Conservation (phyloP, 148 eudicot species). For the Bassia scoparia region DNA sequence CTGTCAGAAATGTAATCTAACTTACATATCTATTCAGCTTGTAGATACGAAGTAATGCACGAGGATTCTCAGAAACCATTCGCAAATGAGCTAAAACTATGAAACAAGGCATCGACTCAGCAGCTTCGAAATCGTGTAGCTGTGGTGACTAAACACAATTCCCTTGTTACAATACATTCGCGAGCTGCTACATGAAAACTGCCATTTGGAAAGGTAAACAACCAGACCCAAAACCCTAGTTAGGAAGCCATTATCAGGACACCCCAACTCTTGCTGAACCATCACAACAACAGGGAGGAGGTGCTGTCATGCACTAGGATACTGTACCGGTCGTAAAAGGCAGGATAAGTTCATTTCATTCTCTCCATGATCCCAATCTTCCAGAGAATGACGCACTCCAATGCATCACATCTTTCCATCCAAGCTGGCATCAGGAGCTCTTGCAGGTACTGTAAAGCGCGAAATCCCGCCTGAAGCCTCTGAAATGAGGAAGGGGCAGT, state of each 20-base stretch:
- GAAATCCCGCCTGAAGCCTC: too few relatives aligned
- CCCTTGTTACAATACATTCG: conserved; percentile 29
- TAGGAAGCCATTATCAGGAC: too few relatives aligned
- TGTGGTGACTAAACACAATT: conserved; percentile 47
- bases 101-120: conserved; percentile 46
- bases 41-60: conserved; percentile 57
- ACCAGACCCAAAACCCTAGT: conserved; percentile 83
- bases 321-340: conserved; percentile 55
- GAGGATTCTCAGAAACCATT: conserved; percentile 71
- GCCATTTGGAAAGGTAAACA: conserved; percentile 79
- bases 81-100: conserved; percentile 75
- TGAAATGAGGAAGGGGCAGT: too few relatives aligned
- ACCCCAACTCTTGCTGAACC: conserved; percentile 98
- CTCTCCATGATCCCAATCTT: too few relatives aligned
- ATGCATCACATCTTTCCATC: not conserved
- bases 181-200: conserved; percentile 75
- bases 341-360: too few relatives aligned
- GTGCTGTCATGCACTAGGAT: conserved; percentile 72
- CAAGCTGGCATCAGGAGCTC: conserved; percentile 32
- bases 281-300: conserved; percentile 78
- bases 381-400: too few relatives aligned
- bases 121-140: conserved; percentile 42
- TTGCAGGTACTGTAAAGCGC: too few relatives aligned
- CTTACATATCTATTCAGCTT: conserved; percentile 38
- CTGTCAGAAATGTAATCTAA: conserved; percentile 67